Base-by-base conservation (phyloP, 768 basidiomycete species). In the Lanmaoa rubissima region DNA sequence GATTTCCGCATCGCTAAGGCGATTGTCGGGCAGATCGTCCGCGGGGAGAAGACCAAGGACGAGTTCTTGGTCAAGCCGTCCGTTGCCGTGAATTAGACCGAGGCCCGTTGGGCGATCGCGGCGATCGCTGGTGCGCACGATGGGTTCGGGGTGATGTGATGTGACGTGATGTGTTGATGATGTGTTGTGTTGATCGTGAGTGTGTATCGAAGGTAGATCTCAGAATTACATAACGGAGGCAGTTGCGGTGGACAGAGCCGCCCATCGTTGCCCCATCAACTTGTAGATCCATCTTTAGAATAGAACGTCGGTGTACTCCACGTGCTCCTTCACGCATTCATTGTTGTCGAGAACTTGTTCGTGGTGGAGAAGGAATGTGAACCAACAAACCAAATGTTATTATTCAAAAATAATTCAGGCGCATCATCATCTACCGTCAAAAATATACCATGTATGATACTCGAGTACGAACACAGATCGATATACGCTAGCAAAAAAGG, bases 11-110 rank as follows among this genome's bases (percentile, higher is more conserved):
- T 78, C 55, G 87, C 88, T 60, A 71, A 85, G 58, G 73, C 72
- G 1, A 76, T 87, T 8, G 84, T 94, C 11, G 75, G 79, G 61
- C 75, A 78, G 34, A 82, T 98, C 40, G 88, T 98, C 4, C 75
- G 79, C n/a, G 92, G 87, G 7, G 73, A 82, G 66, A 84, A 57
- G 53, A 46, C 56, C 40, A 53, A 53, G 57, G 65, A 62, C 1
- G 62, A 66, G 5, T 62, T 69, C 40, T 48, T 69, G 50, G 62
- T 62, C 36, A 51, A 44, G 26, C 56, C 60, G 3, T 41, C 16
- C 32, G 34, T 17, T 0, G 26, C n/a, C 28, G 3, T 19, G n/a
- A 53, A 44, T 44, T 58, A 51, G 43, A 16, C 46, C 40, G 39
- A 38, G 39, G 16, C 34, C 35, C 26, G 7, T 31, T 13, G n/a